Evolutionary conservation across 2,329 filamentous ascomycete genomes (phyloP).

Genomic region (Cordyceps cateniannulata): DNA sequence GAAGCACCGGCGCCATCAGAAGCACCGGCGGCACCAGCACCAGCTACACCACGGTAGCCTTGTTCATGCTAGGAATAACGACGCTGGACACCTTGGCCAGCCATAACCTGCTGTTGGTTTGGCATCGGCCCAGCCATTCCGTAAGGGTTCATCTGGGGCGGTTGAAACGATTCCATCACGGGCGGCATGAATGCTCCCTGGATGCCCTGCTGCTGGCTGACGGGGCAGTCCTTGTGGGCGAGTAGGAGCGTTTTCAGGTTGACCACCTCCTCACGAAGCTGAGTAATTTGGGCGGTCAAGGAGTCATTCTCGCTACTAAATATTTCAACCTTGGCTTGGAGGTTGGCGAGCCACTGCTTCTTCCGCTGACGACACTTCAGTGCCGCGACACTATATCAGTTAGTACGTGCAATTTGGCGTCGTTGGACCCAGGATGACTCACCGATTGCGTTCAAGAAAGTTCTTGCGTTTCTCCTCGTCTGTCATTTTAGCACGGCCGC

Average conservation of each 20-base stretch:
- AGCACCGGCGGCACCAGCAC: no score
- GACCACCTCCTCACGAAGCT: slow-evolving; percentile 85
- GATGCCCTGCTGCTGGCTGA: slow-evolving; percentile 74
- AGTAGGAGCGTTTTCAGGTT: slow-evolving; percentile 88
- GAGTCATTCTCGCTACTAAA: slow-evolving; percentile 89
- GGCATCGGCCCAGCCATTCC: slow-evolving; percentile 48
- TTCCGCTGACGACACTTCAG: slow-evolving; percentile 96
- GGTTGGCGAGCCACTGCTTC: slow-evolving; percentile 96
- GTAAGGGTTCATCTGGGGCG: slow-evolving; percentile 53
- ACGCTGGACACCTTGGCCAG: slow-evolving; percentile 47
- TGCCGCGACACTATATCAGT: slow-evolving; percentile 69
- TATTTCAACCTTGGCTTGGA: slow-evolving; percentile 90
- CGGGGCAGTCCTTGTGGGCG: slow-evolving; percentile 92
- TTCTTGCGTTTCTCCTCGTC: slow-evolving; percentile 98
- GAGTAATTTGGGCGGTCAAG: slow-evolving; percentile 74
- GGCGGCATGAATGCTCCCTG: slow-evolving; percentile 51
- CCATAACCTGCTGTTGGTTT: slow-evolving; percentile 48
- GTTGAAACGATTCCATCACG: slow-evolving; percentile 44
- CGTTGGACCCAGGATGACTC: slow-evolving; percentile 28
- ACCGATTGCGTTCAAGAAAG: slow-evolving; percentile 95
- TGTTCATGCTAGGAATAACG: slow-evolving; percentile 44
- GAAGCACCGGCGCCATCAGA: no score
- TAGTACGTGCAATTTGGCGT: slow-evolving; percentile 16
- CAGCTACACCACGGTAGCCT: no score
- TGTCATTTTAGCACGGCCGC: slow-evolving; percentile 76